Evolutionary conservation across 495 filamentous ascomycete genomes (phyloP).

Genomic region (Neurospora sp.): DNA sequence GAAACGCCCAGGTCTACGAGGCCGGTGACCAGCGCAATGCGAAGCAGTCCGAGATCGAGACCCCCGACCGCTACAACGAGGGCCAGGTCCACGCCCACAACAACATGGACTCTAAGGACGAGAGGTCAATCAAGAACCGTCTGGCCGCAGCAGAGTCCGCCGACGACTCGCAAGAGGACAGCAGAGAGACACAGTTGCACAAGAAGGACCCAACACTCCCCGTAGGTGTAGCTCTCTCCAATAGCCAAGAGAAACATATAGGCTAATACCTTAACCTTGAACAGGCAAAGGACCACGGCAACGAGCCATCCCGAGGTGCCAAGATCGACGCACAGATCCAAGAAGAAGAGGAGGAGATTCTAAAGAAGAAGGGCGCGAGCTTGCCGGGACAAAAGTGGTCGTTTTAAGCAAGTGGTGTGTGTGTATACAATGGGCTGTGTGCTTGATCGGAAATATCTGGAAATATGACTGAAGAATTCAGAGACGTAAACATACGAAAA

Average conservation of each 20-base stretch:
- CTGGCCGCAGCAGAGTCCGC: slow-evolving; percentile 49
- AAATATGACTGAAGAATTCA: background rate
- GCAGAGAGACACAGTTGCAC: slow-evolving; percentile 44
- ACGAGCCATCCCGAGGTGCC: slow-evolving; percentile 60
- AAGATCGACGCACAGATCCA: slow-evolving; percentile 61
- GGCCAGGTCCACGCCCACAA: slow-evolving; percentile 55
- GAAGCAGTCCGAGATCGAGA: slow-evolving; percentile 45
- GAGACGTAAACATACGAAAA: background rate
- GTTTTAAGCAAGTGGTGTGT: no score
- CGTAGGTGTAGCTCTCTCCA: slow-evolving; percentile 33
- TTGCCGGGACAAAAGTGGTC: slow-evolving; percentile 9
- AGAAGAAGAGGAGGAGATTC: slow-evolving; percentile 55
- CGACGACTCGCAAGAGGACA: slow-evolving; percentile 20
- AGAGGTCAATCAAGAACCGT: slow-evolving; percentile 70
- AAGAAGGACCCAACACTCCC: slow-evolving; percentile 61
- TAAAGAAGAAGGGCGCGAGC: slow-evolving; percentile 50
- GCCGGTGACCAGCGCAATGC: slow-evolving; percentile 60
- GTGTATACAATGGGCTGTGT: no score
- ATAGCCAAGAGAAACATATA: background rate
- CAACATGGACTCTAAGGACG: slow-evolving; percentile 68
- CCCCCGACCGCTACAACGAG: slow-evolving; percentile 50
- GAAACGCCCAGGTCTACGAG: slow-evolving; percentile 32
- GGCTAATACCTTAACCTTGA: slow-evolving; percentile 2
- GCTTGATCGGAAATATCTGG: background rate
- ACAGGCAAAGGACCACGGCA: slow-evolving; percentile 61